Conservation (phyloP, 2,329 filamentous ascomycete species). For the Aureobasidium sp. region DNA sequence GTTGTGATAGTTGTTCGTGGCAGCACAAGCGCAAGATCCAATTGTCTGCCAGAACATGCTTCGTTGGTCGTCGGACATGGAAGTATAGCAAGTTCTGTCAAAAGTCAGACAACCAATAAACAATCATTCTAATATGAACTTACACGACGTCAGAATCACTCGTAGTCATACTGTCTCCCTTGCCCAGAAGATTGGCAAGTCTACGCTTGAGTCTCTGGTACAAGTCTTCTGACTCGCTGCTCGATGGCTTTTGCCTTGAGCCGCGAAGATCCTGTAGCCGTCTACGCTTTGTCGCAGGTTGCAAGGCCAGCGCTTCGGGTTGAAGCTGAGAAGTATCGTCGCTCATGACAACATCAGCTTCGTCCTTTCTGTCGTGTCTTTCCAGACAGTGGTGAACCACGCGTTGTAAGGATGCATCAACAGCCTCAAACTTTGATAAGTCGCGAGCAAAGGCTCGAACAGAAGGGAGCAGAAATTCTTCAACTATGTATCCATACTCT, state of each 20-base stretch:
- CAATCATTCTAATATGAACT: neutral
- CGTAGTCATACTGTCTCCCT: neutral
- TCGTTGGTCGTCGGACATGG: slow-evolving; percentile 15
- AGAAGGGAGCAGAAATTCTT: slow-evolving; percentile 7
- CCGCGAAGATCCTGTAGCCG: neutral
- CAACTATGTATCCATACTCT: slow-evolving; percentile 1
- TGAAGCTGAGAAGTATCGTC: neutral
- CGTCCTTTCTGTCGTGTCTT: neutral
- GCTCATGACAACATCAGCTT: neutral
- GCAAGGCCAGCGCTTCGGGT: neutral
- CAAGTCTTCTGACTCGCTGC: neutral
- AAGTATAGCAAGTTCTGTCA: slow-evolving; percentile 19
- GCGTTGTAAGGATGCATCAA: neutral
- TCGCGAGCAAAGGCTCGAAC: neutral
- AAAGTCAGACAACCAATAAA: neutral
- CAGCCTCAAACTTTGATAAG: neutral
- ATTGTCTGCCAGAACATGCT: slow-evolving; percentile 10
- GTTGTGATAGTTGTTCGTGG: neutral
- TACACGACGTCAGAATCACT: neutral
- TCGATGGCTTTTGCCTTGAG: neutral
- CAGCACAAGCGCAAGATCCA: slow-evolving; percentile 9
- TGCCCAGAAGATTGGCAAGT: neutral
- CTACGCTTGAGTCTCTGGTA: neutral
- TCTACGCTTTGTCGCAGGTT: neutral
- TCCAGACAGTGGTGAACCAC: neutral